Percentiles rank a stretch among this genome's conserved stretches.
phyloP scores from a whole-genome alignment of 805 yeast genomes.

The Candida peoriensis region DNA sequence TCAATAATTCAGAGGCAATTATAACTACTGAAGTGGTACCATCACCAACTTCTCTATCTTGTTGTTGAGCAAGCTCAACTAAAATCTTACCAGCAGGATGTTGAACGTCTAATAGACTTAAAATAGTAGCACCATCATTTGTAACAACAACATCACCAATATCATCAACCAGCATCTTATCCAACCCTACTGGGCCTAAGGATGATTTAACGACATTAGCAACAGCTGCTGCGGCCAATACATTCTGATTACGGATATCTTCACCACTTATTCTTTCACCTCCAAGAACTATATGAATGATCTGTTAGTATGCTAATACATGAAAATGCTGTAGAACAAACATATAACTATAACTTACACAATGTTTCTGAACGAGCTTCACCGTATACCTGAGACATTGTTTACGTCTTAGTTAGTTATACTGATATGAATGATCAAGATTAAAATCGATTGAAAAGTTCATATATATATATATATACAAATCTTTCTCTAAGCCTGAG shows the following conservation, averaged over 20 bases:
- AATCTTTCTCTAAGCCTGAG: too few species aligned
- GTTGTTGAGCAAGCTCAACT: conserved; percentile 97
- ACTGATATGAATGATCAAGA: too few species aligned
- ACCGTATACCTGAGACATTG: conserved; percentile 59
- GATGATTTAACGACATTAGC: conserved; percentile 96
- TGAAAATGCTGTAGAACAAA: background rate
- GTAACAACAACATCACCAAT: conserved; percentile 99
- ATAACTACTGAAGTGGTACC: conserved; percentile 98
- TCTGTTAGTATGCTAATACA: conserved; percentile 7
- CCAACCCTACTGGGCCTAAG: conserved; percentile 96
- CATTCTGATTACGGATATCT: conserved; percentile 94
- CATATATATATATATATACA: too few species aligned
- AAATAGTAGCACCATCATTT: conserved; percentile 97
- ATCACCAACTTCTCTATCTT: conserved; percentile 97
- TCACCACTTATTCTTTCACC: conserved; percentile 96
- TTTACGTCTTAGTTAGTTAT: too few species aligned
- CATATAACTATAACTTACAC: conserved; percentile 36
- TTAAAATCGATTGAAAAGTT: too few species aligned
- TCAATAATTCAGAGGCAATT: conserved; percentile 86
- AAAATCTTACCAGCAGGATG: conserved; percentile 98
- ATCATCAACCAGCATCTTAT: conserved; percentile 97
- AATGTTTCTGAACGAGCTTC: conserved; percentile 87
- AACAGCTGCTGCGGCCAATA: conserved; percentile 96
- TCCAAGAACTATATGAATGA: conserved; percentile 59
- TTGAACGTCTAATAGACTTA: conserved; percentile 87